Percentiles rank a stretch among this genome's conserved stretches.
Conservation (phyloP, 1,284 basidiomycete genomes). For the Tilletia indica region DNA sequence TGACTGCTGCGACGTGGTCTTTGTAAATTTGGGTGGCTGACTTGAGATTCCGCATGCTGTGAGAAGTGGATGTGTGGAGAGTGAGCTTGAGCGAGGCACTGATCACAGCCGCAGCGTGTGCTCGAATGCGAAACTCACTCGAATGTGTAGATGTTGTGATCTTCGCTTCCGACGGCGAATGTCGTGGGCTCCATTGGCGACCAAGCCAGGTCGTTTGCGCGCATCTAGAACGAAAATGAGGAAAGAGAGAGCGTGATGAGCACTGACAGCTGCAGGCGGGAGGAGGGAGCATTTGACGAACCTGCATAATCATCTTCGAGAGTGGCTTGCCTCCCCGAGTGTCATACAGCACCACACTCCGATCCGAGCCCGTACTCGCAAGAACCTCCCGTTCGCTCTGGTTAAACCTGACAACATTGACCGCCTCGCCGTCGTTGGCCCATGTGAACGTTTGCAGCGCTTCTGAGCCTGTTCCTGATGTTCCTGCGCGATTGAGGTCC, state of each 20-base stretch:
- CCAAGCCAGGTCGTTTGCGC: conserved; percentile 82
- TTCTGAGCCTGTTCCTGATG: conserved; percentile 74
- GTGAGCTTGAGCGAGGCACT: too few species aligned
- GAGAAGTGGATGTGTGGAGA: not conserved
- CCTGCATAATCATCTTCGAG: conserved; percentile 83
- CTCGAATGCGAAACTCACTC: conserved; percentile 59
- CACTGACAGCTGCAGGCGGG: not conserved
- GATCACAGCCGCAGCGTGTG: too few species aligned
- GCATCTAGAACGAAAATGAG: conserved; percentile 48
- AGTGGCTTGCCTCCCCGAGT: conserved; percentile 93
- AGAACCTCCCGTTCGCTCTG: conserved; percentile 88
- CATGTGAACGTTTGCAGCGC: conserved; percentile 48
- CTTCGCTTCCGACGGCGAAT: conserved; percentile 88
- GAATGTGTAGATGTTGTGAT: conserved; percentile 97
- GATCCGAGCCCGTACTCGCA: conserved; percentile 87
- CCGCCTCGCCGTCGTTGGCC: conserved; percentile 67
- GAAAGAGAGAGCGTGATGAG: not conserved
- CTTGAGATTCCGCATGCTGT: conserved; percentile 71
- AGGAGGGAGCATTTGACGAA: conserved; percentile 53
- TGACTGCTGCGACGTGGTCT: conserved; percentile 88
- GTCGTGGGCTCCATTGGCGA: conserved; percentile 91
- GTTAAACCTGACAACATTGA: conserved; percentile 86
- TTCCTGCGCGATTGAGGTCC: conserved; percentile 82
- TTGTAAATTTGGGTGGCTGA: conserved; percentile 93
- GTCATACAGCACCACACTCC: conserved; percentile 94